Conservation (phyloP, 257 asterid genomes). For the Nicotiana obtusifolia region DNA sequence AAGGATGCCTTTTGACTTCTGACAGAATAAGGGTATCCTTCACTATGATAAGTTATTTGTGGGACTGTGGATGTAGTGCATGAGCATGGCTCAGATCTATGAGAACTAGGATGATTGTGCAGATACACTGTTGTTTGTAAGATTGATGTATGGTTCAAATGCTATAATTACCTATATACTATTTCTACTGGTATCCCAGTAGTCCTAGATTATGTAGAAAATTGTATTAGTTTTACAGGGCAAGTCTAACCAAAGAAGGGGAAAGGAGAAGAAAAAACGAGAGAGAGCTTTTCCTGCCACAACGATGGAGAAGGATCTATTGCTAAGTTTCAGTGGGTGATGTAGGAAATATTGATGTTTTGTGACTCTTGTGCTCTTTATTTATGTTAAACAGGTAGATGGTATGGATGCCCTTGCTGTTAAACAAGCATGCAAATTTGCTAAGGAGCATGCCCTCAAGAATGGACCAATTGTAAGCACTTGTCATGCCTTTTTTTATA, state of each 20-base stretch:
- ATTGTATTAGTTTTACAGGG: background rate
- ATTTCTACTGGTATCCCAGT: background rate
- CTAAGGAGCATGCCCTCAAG: slow-evolving; percentile 85
- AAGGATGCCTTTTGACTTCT: too few relatives aligned
- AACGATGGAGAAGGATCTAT: background rate
- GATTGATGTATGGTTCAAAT: background rate
- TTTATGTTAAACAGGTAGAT: slow-evolving; percentile 58
- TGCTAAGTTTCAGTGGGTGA: background rate
- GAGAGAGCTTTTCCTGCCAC: background rate
- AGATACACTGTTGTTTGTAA: background rate
- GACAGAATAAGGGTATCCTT: too few relatives aligned
- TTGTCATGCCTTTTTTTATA: background rate
- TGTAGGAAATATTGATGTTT: background rate
- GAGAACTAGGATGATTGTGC: background rate
- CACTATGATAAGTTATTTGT: background rate
- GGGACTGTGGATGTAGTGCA: background rate
- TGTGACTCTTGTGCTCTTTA: background rate
- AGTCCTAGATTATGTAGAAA: background rate
- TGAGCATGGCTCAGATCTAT: background rate
- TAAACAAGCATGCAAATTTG: slow-evolving; percentile 94
- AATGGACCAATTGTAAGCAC: slow-evolving; percentile 96
- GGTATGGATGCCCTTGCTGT: slow-evolving; percentile 99
- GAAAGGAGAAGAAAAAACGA: background rate
- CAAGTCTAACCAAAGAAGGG: background rate
- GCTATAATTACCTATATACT: background rate